Conservation (phyloP, 1,139 yeast genomes). For the Blastobotrys ciferrii region DNA sequence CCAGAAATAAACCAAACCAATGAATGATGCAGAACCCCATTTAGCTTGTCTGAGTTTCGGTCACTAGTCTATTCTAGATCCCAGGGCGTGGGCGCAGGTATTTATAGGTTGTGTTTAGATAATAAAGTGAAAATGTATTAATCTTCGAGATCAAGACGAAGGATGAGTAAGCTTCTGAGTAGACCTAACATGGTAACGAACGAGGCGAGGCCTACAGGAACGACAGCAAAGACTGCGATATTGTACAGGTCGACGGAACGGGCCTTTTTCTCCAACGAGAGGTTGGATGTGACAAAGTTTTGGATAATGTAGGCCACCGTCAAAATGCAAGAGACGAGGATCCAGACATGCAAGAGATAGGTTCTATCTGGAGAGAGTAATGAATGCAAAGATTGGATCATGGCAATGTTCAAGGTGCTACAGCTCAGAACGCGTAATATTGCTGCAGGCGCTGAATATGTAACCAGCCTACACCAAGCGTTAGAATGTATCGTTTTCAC, state of each 20-base stretch:
- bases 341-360: conserved; percentile 87
- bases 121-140: neutral
- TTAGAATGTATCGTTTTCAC: neutral
- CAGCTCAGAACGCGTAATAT: conserved; percentile 80
- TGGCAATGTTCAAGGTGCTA: conserved; percentile 68
- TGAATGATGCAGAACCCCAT: too few species aligned
- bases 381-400: conserved; percentile 66
- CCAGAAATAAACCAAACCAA: too few species aligned
- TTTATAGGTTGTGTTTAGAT: too few species aligned
- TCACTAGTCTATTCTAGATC: too few species aligned
- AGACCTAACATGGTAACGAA: conserved; percentile 87
- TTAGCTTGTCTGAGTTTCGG: too few species aligned
- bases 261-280: conserved; percentile 51
- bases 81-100: too few species aligned
- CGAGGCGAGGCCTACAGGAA: conserved; percentile 94
- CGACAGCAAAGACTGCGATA: conserved; percentile 92
- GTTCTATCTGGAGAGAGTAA: conserved; percentile 45
- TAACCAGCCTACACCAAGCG: conserved; percentile 52
- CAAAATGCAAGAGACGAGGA: conserved; percentile 76
- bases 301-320: conserved; percentile 84
- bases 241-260: conserved; percentile 64
- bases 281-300: conserved; percentile 83
- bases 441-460: conserved; percentile 84
- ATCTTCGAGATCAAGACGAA: conserved; percentile 58
- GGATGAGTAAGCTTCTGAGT: conserved; percentile 67